These are phyloP conservation scores for Metschnikowia koreensis DNA, from an alignment of 805 yeast genomes.

Conservation along the genomic window DNA sequence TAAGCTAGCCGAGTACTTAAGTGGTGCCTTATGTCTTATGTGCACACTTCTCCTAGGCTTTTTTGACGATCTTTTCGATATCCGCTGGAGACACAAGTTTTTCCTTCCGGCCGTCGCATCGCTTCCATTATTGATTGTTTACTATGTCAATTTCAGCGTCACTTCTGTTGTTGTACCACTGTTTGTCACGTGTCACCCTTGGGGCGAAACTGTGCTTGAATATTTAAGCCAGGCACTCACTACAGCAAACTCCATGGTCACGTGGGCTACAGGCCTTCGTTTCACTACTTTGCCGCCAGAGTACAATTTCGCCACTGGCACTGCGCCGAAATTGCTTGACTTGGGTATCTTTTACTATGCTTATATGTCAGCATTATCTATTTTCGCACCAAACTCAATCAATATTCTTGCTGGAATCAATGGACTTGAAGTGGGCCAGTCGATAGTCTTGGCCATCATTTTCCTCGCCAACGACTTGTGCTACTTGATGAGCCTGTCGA, in stretches of 20 bases:
- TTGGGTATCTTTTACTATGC: conserved; percentile 76
- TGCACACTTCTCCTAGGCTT: conserved; percentile 83
- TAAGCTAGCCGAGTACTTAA: conserved; percentile 79
- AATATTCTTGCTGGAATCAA: conserved; percentile 95
- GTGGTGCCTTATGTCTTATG: conserved; percentile 80
- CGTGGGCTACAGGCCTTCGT: conserved; percentile 35
- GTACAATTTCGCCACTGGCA: conserved; percentile 31
- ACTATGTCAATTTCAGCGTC: conserved; percentile 90
- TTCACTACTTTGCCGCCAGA: conserved; percentile 37
- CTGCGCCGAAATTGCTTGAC: conserved; percentile 56
- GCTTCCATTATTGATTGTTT: conserved; percentile 85
- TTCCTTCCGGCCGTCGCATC: conserved; percentile 93
- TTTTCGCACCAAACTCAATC: conserved; percentile 93
- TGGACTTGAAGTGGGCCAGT: conserved; percentile 96
- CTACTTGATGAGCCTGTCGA: conserved; percentile 49
- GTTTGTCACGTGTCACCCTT: conserved; percentile 44
- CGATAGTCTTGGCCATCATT: conserved; percentile 70
- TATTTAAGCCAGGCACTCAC: conserved; percentile 22
- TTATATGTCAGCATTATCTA: conserved; percentile 89
- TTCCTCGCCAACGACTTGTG: conserved; percentile 74
- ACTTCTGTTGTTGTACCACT: conserved; percentile 84
- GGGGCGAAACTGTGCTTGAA: conserved; percentile 28
- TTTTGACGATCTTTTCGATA: conserved; percentile 92
- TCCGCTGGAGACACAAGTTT: conserved; percentile 96
- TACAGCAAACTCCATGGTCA: conserved; percentile 30